Base-by-base conservation (phyloP, 2,329 filamentous ascomycete genomes). In the Aspergillus sp. region DNA sequence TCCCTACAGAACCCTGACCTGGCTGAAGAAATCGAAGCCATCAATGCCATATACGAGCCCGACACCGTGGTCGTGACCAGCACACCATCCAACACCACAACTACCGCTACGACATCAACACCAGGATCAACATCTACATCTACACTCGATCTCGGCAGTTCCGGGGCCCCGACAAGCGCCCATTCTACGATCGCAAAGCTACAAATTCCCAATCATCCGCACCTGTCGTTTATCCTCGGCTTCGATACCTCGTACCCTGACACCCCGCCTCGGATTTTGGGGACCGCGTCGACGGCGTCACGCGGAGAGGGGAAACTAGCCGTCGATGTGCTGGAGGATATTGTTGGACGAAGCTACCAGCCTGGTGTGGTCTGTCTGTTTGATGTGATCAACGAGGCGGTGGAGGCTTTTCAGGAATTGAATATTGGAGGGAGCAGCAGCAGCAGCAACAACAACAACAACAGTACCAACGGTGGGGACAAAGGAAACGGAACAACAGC, bases 301-400 rank as follows among this genome's bases (percentile, higher is more conserved):
- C 84, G 87, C 20, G 91, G 93, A 42, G 87, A 90, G 62, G 92
- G 91, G 2, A 87, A 85, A 54, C 81, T 86, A 54, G 85, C 92
- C 53, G 81, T 93, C n/a, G 83, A 85, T 2, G 76, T 90, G 2
- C 87, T 95, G 58, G 81, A 87, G 31, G 81, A 87, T 39, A 87
- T 89, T 0, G 77, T 97, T 32, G 81, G 80, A 1, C 79, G 81
- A n/a, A 83, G 90, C 4, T 96, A 88, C 73, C 82, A 84, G 55
- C 84, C 87, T 0, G 92, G 92, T 0, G 84, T 86, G 55, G 92
- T 96, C 22, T 97, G 93, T 69, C 79, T 99, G 3, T 99, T 93
- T 69, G 94, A 97, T 72, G 84, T 96, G n/a, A 83, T 97, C 42
- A 93, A 96, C 65, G 85, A 85, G 65, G 78, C 78, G 0, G 74